Conservation (phyloP, 2,329 filamentous ascomycete genomes). For the Xylariaceae sp. region DNA sequence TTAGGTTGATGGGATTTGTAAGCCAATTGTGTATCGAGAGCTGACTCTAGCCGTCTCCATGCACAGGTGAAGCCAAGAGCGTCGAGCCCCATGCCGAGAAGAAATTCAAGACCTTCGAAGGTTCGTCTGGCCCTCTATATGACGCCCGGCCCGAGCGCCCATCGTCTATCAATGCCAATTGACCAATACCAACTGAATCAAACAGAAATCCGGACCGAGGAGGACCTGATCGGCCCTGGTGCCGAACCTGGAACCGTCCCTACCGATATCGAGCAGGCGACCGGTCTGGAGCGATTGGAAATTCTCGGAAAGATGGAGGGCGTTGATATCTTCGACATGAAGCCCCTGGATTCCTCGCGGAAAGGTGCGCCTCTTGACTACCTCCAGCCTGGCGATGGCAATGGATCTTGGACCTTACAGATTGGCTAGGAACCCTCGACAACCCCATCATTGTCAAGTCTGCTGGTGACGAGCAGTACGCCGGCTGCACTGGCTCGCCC, state of each 20-base stretch:
- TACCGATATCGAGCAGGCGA: constrained; percentile 91
- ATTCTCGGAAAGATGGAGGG: constrained; percentile 99
- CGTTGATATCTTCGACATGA: constrained; percentile 97
- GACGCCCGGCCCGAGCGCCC: too few species aligned
- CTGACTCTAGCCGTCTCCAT: constrained; percentile 28
- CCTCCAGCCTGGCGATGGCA: not conserved
- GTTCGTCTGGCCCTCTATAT: constrained; percentile 40
- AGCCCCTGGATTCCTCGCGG: constrained; percentile 85
- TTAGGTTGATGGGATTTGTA: too few species aligned
- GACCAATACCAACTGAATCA: too few species aligned
- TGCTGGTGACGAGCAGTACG: constrained; percentile 92
- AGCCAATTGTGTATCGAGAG: constrained; percentile 12
- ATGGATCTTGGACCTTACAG: constrained; percentile 21
- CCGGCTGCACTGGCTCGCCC: constrained; percentile 90
- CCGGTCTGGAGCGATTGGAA: constrained; percentile 96
- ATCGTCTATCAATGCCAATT: too few species aligned
- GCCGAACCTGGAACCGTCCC: constrained; percentile 77
- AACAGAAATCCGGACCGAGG: constrained; percentile 73
- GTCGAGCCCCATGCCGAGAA: constrained; percentile 39
- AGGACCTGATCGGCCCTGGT: constrained; percentile 83
- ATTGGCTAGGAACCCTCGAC: constrained; percentile 68
- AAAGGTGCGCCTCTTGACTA: constrained; percentile 52
- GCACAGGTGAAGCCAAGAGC: constrained; percentile 39
- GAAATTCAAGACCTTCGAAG: constrained; percentile 38
- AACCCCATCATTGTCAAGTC: constrained; percentile 88